These are phyloP conservation scores for Dendrostoma leiphaemia DNA, from an alignment of 2,329 filamentous ascomycete species.

Conservation along the genomic window DNA sequence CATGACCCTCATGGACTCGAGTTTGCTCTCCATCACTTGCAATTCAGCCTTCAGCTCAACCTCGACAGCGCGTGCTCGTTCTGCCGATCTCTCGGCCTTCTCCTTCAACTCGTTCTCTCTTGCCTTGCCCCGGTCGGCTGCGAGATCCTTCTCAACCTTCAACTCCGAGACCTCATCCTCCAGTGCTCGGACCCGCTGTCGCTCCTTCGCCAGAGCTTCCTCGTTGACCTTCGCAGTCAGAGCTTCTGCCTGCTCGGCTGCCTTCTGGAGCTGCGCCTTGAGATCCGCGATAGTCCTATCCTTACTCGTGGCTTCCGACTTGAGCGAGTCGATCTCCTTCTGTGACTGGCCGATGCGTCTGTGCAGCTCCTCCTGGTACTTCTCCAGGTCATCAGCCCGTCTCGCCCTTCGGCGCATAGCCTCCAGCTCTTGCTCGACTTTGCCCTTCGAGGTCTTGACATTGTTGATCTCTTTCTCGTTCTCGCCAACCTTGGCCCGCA, in stretches of 20 bases:
- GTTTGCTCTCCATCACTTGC: conserved; percentile 77
- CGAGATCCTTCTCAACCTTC: conserved; percentile 74
- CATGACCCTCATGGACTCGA: conserved; percentile 80
- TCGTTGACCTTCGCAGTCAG: conserved; percentile 65
- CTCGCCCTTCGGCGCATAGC: conserved; percentile 45
- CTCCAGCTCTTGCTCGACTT: conserved; percentile 50
- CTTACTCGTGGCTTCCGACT: conserved; percentile 60
- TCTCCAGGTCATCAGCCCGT: conserved; percentile 55
- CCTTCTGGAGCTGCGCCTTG: conserved; percentile 66
- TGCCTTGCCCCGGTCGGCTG: conserved; percentile 62
- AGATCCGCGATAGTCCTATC: conserved; percentile 66
- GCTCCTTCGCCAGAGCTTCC: conserved; percentile 66
- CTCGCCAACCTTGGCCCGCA: conserved; percentile 65
- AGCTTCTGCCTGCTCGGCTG: conserved; percentile 63
- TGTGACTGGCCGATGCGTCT: conserved; percentile 57
- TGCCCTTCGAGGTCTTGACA: conserved; percentile 58
- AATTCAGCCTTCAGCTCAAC: conserved; percentile 78
- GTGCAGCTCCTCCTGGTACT: conserved; percentile 47
- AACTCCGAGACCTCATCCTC: conserved; percentile 62
- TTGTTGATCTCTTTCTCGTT: conserved; percentile 64
- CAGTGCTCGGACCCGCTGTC: conserved; percentile 48
- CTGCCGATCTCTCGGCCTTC: conserved; percentile 69
- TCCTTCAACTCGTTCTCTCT: conserved; percentile 73
- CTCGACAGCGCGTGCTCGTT: conserved; percentile 67
- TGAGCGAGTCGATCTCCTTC: conserved; percentile 51